A percentile compares a stretch with the other conserved stretches of the same genome.
phyloP scores from a whole-genome alignment of 139 green algal genomes.

The Coelastrella sp. region DNA sequence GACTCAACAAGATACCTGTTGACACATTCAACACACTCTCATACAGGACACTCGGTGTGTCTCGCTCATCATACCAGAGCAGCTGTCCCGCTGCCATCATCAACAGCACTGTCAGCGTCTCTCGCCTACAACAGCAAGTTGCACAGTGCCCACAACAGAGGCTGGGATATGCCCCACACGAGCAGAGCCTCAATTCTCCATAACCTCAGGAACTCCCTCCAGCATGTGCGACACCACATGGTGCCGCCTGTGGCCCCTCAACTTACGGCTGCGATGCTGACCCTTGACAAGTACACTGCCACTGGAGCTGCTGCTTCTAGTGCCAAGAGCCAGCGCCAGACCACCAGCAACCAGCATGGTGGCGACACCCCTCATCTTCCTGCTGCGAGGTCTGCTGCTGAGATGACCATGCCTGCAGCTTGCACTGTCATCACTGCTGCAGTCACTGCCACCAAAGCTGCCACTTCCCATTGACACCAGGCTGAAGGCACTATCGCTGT shows the following conservation, averaged over 20 bases:
- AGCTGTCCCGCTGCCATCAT: neutral
- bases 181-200: neutral
- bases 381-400: slow-evolving; percentile 25
- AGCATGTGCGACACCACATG: slow-evolving; percentile 33
- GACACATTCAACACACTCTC: too few species aligned
- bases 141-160: too few species aligned
- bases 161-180: too few species aligned
- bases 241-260: neutral
- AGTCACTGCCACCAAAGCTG: slow-evolving; percentile 31
- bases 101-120: too few species aligned
- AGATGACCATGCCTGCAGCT: neutral
- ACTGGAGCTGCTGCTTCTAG: slow-evolving; percentile 5
- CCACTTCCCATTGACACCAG: slow-evolving; percentile 10
- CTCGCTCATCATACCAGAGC: too few species aligned
- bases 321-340: slow-evolving; percentile 47
- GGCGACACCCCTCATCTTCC: slow-evolving; percentile 19
- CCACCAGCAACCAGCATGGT: slow-evolving; percentile 58
- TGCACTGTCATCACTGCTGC: slow-evolving; percentile 24
- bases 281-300: neutral
- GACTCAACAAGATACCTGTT: too few species aligned
- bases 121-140: neutral
- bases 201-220: slow-evolving; percentile 28
- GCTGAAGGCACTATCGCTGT: slow-evolving; percentile 31
- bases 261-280: neutral
- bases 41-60: too few species aligned